Percentiles rank a stretch among this genome's conserved stretches.
Conservation (phyloP, 495 filamentous ascomycete species). For the Umbilicaria muhlenbergii region DNA sequence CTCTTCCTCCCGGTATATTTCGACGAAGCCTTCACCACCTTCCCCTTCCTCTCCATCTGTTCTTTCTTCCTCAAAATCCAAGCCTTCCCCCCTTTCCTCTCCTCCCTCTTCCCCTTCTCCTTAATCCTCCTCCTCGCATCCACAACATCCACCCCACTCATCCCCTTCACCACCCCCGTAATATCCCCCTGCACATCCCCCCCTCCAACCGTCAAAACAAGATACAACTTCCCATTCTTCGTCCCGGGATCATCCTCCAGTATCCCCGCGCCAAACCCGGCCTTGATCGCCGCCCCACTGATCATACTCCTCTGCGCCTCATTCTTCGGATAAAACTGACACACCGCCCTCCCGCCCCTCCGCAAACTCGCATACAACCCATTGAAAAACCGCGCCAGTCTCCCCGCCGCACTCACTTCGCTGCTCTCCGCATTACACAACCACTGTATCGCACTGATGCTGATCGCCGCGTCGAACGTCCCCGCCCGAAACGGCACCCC, state of each 20-base stretch:
- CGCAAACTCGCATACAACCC: conserved; percentile 75
- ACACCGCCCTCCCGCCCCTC: conserved; percentile 79
- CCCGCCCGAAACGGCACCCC: conserved; percentile 89
- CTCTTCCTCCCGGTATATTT: conserved; percentile 89
- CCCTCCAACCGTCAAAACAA: conserved; percentile 86
- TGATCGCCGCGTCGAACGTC: conserved; percentile 87
- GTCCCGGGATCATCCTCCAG: conserved; percentile 91
- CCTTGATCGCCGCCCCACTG: conserved; percentile 69
- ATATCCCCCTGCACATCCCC: conserved; percentile 59
- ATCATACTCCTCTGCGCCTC: conserved; percentile 86
- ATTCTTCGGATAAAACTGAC: conserved; percentile 97
- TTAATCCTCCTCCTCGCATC: conserved; percentile 47
- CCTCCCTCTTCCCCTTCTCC: conserved; percentile 34
- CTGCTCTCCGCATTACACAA: conserved; percentile 86
- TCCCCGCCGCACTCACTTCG: conserved; percentile 60
- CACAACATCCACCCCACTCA: conserved; percentile 73
- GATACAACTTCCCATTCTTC: conserved; percentile 83
- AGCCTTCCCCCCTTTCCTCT: conserved; percentile 61
- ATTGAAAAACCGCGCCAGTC: conserved; percentile 75
- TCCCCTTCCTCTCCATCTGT: conserved; percentile 85
- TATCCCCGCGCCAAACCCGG: conserved; percentile 89
- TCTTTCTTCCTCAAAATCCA: conserved; percentile 96
- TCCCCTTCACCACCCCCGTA: conserved; percentile 65
- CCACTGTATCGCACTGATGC: conserved; percentile 93
- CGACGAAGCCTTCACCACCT: conserved; percentile 74